Evolutionary conservation across 768 basidiomycete species (phyloP), one percentile per base, ranked within the genome.

Genomic region (Butyriboletus loyo): DNA sequence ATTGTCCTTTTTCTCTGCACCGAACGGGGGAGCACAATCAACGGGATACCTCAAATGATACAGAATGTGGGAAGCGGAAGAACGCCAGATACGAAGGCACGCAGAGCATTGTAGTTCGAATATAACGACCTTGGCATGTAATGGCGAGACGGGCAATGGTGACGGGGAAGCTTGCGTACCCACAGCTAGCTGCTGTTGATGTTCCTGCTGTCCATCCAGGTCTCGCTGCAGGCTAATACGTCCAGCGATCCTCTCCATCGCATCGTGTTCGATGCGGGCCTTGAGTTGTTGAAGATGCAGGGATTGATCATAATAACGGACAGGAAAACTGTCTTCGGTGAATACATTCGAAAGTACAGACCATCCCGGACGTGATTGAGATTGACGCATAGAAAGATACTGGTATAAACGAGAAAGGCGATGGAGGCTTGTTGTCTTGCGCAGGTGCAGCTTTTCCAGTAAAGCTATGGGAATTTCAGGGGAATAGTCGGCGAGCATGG

Each of bases 121-220:
- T 2, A 77, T 59, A 2, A 68, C 59, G 0, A 60, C 56, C 45
- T 70, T 61, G 0, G 63, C 61, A 8, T 55, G 36, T 11, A 58
- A 9, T 5, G 11, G 17, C 15, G 70, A n/a, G 77, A 52, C 1
- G 73, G 78, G 75, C 73, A 77, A 51, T 75, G 78, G 42, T 73
- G 66, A 7, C 72, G 56, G 2, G 19, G 15, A 40, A 14, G 9
- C 24, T 5, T 10, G 7, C 5, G n/a, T 9, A 1, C 9, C 9
- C 15, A 6, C 15, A 6, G 2, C 24, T 6, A 17, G 39, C 15
- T 2, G 14, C 22, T 24, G 22, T 15, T 7, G 3, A 8, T 4
- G 1, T 17, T 10, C 14, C 9, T 17, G 39, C 15, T 24, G 25
- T 40, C 39, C 17, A 4, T 15, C 15, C 7, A 53, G 56, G 43